Base-by-base conservation (phyloP, 768 basidiomycete genomes). In the Xerocomus spinulosus region DNA sequence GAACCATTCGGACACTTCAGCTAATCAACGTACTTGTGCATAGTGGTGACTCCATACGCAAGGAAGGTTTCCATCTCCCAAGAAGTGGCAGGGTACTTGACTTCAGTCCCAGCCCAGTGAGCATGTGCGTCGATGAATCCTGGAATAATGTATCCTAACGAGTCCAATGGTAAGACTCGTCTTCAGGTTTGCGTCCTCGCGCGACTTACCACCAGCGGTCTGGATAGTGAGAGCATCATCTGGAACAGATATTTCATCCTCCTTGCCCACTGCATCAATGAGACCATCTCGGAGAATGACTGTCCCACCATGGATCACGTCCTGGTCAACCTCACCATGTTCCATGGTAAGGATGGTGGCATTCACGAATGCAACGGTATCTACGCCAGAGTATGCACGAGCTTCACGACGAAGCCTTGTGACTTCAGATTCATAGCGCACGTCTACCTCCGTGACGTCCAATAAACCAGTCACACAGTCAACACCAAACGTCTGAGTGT, bases 81-180 rank as follows among this genome's bases (percentile, higher is more conserved):
- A 9, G 83, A 86, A 36, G 72, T 73, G 7, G 83, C 74, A 0
- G 85, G 85, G 54, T 79, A 78, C 26, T 69, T 68, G 25, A 69
- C 73, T 0, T 29, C 53, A 49, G 78, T 76, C 0, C 83, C 83
- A 15, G 67, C 57, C 85, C 85, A 87, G 49, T 88, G 86, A 3
- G 85, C 85, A 54, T 88, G 85, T 8, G 82, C 81, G 48, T 88
- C 85, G 42, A 88, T 79, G 60, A 86, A 87, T 3, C 85, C 86
- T 14, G 85, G 85, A 4, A 81, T 64, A 15, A 88, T 70, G 50
- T 73, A 83, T 5, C 81, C 85, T 87, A 29, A 8, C 7, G 38
- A 34, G 42, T 12, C 42, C 42, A 24, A 20, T 23, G 2, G 33
- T 56, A 3, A 61, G 47, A 35, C 8, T 29, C 5, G 12, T 15